A percentile compares a stretch with the other conserved stretches of the same genome.
Evolutionary conservation across 805 yeast species (phyloP).

Genomic region (Ogataea nonfermentans): DNA sequence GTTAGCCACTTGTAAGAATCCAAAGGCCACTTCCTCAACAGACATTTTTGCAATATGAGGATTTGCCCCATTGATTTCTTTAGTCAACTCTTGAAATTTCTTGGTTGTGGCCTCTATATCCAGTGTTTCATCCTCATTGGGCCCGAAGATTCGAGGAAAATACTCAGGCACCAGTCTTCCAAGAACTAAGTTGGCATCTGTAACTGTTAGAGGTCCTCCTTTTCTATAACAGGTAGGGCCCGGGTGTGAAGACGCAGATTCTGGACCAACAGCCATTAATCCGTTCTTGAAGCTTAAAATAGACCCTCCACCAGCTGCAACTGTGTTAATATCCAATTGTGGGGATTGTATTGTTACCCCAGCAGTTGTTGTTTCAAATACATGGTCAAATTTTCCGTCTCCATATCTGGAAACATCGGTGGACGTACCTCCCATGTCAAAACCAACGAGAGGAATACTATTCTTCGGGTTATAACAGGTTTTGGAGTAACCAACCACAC

Average conservation of each 20-base stretch:
- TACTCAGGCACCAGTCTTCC: conserved; percentile 71
- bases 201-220: conserved; percentile 79
- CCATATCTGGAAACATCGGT: conserved; percentile 73
- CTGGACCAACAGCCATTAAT: conserved; percentile 82
- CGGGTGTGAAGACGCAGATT: conserved; percentile 83
- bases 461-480: conserved; percentile 61
- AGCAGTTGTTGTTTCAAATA: conserved; percentile 78
- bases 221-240: conserved; percentile 88
- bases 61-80: conserved; percentile 50
- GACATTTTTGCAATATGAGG: conserved; percentile 43
- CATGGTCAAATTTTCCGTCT: conserved; percentile 69
- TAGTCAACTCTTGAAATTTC: conserved; percentile 54
- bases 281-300: conserved; percentile 67
- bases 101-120: conserved; percentile 51
- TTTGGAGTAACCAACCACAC: conserved; percentile 86
- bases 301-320: conserved; percentile 86
- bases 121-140: conserved; percentile 67
- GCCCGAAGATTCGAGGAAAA: conserved; percentile 84
- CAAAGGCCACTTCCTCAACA: conserved; percentile 70
- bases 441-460: conserved; percentile 65
- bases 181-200: conserved; percentile 76
- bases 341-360: conserved; percentile 81
- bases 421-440: conserved; percentile 90
- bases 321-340: conserved; percentile 75
- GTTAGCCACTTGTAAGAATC: conserved; percentile 79